phyloP scores from a whole-genome alignment of 495 filamentous ascomycete genomes.

The Tetracladium setigerum region DNA sequence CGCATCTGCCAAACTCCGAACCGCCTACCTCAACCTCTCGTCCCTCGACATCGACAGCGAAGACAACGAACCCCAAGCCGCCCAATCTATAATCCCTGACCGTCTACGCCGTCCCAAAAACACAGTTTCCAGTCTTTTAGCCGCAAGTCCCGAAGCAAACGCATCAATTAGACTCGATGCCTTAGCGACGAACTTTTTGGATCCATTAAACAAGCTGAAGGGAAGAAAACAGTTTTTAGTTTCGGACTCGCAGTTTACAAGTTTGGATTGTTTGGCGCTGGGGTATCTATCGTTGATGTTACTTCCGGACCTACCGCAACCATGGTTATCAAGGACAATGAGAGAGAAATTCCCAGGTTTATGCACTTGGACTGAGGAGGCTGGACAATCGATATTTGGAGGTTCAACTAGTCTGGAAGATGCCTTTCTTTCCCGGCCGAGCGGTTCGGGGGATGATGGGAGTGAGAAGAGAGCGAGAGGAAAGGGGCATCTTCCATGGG shows the following conservation, averaged over 20 bases:
- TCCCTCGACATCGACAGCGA: slow-evolving; percentile 52
- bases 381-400: slow-evolving; percentile 36
- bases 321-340: slow-evolving; percentile 63
- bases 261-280: slow-evolving; percentile 68
- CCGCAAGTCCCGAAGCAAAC: slow-evolving; percentile 38
- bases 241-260: slow-evolving; percentile 36
- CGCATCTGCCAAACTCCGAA: slow-evolving; percentile 56
- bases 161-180: slow-evolving; percentile 62
- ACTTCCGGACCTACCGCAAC: slow-evolving; percentile 58
- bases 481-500: slow-evolving; percentile 16
- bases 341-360: slow-evolving; percentile 45
- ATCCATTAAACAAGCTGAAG: slow-evolving; percentile 58
- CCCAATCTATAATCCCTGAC: slow-evolving; percentile 20
- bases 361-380: slow-evolving; percentile 42
- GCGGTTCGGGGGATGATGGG: background rate
- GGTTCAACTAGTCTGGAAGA: slow-evolving; percentile 7
- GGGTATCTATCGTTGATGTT: slow-evolving; percentile 73
- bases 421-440: slow-evolving; percentile 6
- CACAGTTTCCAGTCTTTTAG: slow-evolving; percentile 24
- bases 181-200: slow-evolving; percentile 58
- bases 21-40: slow-evolving; percentile 67
- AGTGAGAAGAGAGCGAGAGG: background rate
- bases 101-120: slow-evolving; percentile 21
- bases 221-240: slow-evolving; percentile 42
- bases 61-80: slow-evolving; percentile 3